A percentile compares a stretch with the other conserved stretches of the same genome.
Conservation (phyloP, 1,284 basidiomycete species). For the Heterobasidion occidentale region DNA sequence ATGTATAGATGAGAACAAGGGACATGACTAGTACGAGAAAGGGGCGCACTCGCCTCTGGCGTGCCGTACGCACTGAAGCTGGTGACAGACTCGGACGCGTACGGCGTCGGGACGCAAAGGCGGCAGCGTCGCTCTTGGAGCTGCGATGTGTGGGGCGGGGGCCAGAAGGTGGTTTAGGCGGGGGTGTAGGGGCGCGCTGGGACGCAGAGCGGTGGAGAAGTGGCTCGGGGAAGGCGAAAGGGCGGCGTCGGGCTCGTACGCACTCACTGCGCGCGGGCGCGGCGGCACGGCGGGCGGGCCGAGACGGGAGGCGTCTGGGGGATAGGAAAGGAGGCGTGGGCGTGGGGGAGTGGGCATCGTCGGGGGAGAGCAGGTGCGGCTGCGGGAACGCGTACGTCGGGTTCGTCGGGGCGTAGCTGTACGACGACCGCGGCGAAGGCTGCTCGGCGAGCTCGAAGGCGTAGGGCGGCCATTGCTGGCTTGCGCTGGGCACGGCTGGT, state of each 20-base stretch:
- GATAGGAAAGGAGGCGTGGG: background rate
- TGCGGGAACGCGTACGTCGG: background rate
- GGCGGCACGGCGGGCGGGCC: conserved; percentile 12
- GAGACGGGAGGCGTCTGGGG: conserved; percentile 11
- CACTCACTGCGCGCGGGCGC: conserved; percentile 29
- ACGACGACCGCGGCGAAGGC: background rate
- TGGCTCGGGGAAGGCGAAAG: conserved; percentile 42
- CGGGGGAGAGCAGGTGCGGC: too few species aligned
- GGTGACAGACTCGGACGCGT: background rate
- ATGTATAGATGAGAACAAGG: background rate
- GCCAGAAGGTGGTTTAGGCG: conserved; percentile 11
- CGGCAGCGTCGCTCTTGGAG: conserved; percentile 32
- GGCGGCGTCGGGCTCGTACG: conserved; percentile 22
- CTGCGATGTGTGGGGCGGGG: conserved; percentile 24
- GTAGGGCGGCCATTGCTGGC: conserved; percentile 19
- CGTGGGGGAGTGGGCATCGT: background rate
- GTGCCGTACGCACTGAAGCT: background rate
- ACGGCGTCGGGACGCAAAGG: background rate
- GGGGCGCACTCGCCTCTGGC: conserved; percentile 5
- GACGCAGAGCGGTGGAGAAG: conserved; percentile 44
- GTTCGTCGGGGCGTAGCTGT: conserved; percentile 18
- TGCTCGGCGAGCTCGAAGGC: conserved; percentile 13
- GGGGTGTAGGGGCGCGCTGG: conserved; percentile 25
- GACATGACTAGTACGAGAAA: conserved; percentile 13
- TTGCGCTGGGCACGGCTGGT: conserved; percentile 21